A percentile compares a stretch with the other conserved stretches of the same genome.
Conservation (phyloP, 768 basidiomycete genomes). For the Rhodosporidiobolus odoratus region DNA sequence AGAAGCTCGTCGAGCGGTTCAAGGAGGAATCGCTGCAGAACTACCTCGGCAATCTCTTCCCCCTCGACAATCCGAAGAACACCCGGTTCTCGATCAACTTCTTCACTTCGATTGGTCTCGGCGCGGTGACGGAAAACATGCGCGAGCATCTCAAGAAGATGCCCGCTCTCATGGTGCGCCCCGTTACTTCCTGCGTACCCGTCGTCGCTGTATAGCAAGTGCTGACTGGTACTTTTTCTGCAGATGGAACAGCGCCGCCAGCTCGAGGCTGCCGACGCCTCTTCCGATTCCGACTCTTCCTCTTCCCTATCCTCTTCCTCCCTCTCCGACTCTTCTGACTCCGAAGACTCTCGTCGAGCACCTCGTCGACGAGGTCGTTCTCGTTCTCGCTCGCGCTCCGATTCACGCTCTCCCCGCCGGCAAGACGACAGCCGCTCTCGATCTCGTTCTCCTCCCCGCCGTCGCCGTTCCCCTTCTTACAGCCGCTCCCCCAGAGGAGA, state of each 20-base stretch:
- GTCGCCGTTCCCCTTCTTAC: conserved; percentile 17
- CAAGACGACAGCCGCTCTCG: conserved; percentile 16
- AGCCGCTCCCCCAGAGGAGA: conserved; percentile 1
- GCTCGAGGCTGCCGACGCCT: conserved; percentile 29
- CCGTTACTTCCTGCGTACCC: not conserved
- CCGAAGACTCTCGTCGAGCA: conserved; percentile 18
- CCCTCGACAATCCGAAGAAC: conserved; percentile 90
- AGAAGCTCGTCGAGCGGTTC: conserved; percentile 78
- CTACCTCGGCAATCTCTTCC: conserved; percentile 81
- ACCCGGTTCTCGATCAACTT: conserved; percentile 66
- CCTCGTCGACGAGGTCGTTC: not conserved
- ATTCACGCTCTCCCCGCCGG: conserved; percentile 8
- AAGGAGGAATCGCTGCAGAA: conserved; percentile 73
- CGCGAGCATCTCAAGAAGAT: conserved; percentile 95
- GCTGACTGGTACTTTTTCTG: not conserved
- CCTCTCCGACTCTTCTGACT: conserved; percentile 40
- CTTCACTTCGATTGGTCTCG: conserved; percentile 90
- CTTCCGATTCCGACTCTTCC: conserved; percentile 41
- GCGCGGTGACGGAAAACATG: conserved; percentile 90
- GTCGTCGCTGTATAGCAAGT: conserved; percentile 20
- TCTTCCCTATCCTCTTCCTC: conserved; percentile 38
- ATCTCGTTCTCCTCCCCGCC: conserved; percentile 19
- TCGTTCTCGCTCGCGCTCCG: conserved; percentile 18
- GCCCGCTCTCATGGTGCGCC: conserved; percentile 71
- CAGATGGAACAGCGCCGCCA: conserved; percentile 37